Percentiles rank a stretch among this genome's conserved stretches.
These are phyloP conservation scores for Malassezia furfur DNA, from an alignment of 1,284 basidiomycete genomes.

Conservation along the genomic window DNA sequence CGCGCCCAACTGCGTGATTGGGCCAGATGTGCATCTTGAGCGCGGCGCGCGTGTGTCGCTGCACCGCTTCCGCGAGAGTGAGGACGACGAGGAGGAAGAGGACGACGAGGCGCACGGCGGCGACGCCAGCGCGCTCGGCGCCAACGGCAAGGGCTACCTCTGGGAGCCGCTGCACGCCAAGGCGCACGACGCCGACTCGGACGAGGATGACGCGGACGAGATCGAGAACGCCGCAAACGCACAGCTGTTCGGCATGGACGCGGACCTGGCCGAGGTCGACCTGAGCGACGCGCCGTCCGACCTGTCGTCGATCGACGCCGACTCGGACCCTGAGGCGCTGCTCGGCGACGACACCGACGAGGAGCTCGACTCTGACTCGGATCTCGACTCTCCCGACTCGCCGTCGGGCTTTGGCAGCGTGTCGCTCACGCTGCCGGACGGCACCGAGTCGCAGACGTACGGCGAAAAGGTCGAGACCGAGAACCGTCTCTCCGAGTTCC, in stretches of 20 bases:
- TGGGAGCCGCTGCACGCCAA: constrained; percentile 31
- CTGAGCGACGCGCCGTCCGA: constrained; percentile 26
- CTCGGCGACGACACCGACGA: constrained; percentile 22
- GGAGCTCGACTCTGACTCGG: constrained; percentile 17
- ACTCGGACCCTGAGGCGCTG: constrained; percentile 20
- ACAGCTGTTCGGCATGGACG: constrained; percentile 25
- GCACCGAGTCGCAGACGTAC: constrained; percentile 27
- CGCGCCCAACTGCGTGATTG: constrained; percentile 42
- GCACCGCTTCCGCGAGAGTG: constrained; percentile 25
- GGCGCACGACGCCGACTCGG: constrained; percentile 10
- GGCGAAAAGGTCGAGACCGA: constrained; percentile 30
- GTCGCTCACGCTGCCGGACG: constrained; percentile 22
- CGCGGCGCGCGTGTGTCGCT: constrained; percentile 65
- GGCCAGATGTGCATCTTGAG: constrained; percentile 55
- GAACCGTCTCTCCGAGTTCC: constrained; percentile 57
- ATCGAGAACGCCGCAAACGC: constrained; percentile 28
- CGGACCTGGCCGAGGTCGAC: constrained; percentile 23
- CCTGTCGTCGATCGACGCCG: constrained; percentile 32
- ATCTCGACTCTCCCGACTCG: constrained; percentile 16
- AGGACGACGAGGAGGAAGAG: constrained; percentile 24
- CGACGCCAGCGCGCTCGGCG: constrained; percentile 25
- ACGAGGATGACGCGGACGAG: constrained; percentile 25
- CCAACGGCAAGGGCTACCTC: constrained; percentile 25
- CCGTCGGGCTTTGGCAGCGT: constrained; percentile 23
- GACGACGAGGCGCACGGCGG: constrained; percentile 26